phyloP scores from a whole-genome alignment of 805 yeast genomes.

The Maudiozyma barnettii region DNA sequence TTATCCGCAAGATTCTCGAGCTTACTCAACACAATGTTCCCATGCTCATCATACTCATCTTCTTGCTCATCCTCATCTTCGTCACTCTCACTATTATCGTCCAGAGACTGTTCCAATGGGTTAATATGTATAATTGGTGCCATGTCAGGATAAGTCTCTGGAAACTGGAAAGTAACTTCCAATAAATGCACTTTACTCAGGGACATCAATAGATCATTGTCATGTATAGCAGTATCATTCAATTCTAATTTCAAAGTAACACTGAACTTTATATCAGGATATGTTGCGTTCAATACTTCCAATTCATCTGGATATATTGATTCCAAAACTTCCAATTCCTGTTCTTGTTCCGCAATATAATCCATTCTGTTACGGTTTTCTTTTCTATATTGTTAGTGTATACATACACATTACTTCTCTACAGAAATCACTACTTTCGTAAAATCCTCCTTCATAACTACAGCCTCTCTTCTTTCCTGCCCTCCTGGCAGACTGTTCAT shows the following conservation, averaged over 20 bases:
- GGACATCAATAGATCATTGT: constrained; percentile 2
- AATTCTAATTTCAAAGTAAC: constrained; percentile 60
- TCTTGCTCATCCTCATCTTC: constrained; percentile 31
- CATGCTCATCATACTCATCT: constrained; percentile 36
- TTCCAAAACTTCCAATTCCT: constrained; percentile 82
- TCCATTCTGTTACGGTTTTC: constrained; percentile 59
- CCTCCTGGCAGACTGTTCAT: no score
- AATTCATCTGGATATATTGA: constrained; percentile 90
- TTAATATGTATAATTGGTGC: constrained; percentile 49
- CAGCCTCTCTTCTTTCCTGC: no score
- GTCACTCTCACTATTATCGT: constrained; percentile 28
- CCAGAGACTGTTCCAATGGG: constrained; percentile 23
- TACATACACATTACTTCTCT: no score
- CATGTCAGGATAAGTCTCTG: constrained; percentile 74
- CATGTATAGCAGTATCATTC: constrained; percentile 9
- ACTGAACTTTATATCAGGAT: constrained; percentile 31
- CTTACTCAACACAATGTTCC: constrained; percentile 37
- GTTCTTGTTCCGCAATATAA: constrained; percentile 70
- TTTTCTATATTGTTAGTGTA: no score
- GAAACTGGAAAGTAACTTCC: constrained; percentile 55
- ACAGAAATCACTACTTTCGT: no score
- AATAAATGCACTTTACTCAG: constrained; percentile 51
- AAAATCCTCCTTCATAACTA: no score
- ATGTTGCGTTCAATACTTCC: constrained; percentile 38
- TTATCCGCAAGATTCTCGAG: constrained; percentile 47